Evolutionary conservation across 2,329 filamentous ascomycete genomes (phyloP), one percentile per base, ranked within the genome.

Genomic region (Exophiala calicioides): DNA sequence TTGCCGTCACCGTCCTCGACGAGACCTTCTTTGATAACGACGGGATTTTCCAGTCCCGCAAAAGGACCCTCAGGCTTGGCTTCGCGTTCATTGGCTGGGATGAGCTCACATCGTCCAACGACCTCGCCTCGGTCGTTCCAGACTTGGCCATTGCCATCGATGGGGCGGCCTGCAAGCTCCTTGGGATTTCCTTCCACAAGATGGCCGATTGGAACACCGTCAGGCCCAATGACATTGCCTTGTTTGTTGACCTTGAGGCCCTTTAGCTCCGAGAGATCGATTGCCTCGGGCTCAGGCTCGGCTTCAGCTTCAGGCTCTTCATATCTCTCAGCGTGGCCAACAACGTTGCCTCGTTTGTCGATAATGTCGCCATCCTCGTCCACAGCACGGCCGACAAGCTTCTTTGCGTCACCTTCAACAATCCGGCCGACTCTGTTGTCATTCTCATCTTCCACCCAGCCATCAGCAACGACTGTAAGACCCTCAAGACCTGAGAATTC

Each of bases 1-100:
- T 86, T 81, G 26, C 85, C 87, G 76, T 95, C 76, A 77, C 84
- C 65, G 80, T 95, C 77, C 74, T 95, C 75, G 45, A 81, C 77
- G 33, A 76, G 73, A 44, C 78, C 79, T 45, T 79, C 77, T 60
- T 79, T 78, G 63, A 75, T 75, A 13, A 82, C 77, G 38, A 73
- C 67, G 2, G 80, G 71, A 47, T 73, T 76, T 44, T 81, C 77
- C 27, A 77, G 71, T 41, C 79, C 79, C 29, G 77, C 76, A 55
- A 82, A 82, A 7, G 76, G 74, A 20, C 78, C 78, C 60, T 81
- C 78, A 15, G 75, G 67, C 54, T 73, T 74, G 49, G 68, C 70
- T 52, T 80, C 76, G 34, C 75, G 75, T 63, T 81, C 76, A 44
- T 75, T 72, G 41, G 78, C 71, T 6, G 78, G 78, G 30, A 81